phyloP scores from a whole-genome alignment of 371 early-diverging fungal species.

The Mucor saturninus region DNA sequence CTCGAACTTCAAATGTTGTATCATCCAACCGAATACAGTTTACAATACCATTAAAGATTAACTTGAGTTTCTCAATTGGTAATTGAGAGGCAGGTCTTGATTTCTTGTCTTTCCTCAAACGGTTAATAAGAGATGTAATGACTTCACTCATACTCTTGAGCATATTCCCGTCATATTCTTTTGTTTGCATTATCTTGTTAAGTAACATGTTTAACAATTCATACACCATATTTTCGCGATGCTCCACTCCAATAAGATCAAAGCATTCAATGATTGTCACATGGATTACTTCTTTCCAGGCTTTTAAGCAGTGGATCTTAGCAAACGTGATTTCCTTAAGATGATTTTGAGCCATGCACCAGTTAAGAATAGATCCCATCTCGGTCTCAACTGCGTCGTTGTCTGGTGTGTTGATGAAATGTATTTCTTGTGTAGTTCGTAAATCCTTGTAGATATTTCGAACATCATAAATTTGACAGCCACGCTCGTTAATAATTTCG shows the following conservation, averaged over 20 bases:
- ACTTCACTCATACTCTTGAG: slow-evolving; percentile 67
- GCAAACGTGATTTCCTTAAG: slow-evolving; percentile 65
- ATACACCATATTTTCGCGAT: slow-evolving; percentile 63
- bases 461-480: slow-evolving; percentile 69
- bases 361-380: slow-evolving; percentile 57
- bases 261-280: slow-evolving; percentile 72
- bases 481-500: slow-evolving; percentile 58
- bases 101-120: slow-evolving; percentile 11
- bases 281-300: slow-evolving; percentile 84
- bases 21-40: slow-evolving; percentile 67
- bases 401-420: slow-evolving; percentile 12
- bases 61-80: slow-evolving; percentile 58
- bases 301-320: slow-evolving; percentile 65
- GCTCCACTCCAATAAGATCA: slow-evolving; percentile 61
- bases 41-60: slow-evolving; percentile 70
- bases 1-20: slow-evolving; percentile 70
- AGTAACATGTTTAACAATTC: slow-evolving; percentile 67
- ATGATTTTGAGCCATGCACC: slow-evolving; percentile 68
- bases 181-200: slow-evolving; percentile 49
- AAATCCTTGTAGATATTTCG: slow-evolving; percentile 55
- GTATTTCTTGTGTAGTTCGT: slow-evolving; percentile 16
- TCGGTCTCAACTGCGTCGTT: slow-evolving; percentile 44
- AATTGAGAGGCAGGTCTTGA: slow-evolving; percentile 39
- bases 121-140: slow-evolving; percentile 52
- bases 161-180: slow-evolving; percentile 47